phyloP scores from a whole-genome alignment of 1,139 yeast genomes.

The Pichia sp. region DNA sequence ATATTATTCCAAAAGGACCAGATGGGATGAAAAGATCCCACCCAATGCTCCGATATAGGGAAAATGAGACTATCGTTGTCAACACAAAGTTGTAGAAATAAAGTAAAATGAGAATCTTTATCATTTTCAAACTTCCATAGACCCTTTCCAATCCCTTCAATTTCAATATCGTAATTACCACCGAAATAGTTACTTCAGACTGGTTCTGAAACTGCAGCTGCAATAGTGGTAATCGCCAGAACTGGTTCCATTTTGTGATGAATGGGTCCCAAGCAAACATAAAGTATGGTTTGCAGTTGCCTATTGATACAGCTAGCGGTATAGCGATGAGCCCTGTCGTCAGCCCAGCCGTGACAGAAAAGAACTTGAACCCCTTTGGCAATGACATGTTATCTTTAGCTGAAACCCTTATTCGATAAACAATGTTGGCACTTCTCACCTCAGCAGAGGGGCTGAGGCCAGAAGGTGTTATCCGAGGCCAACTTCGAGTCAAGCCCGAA shows the following conservation, averaged over 20 bases:
- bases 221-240: slow-evolving; percentile 58
- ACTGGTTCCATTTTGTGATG: slow-evolving; percentile 55
- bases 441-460: too few species aligned
- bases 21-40: slow-evolving; percentile 39
- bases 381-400: slow-evolving; percentile 6
- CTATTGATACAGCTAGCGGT: slow-evolving; percentile 52
- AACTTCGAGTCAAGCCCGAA: background rate
- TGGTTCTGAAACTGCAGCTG: slow-evolving; percentile 61
- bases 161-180: slow-evolving; percentile 49
- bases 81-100: slow-evolving; percentile 31
- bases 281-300: slow-evolving; percentile 53
- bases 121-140: slow-evolving; percentile 57
- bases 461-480: background rate
- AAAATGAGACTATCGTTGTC: slow-evolving; percentile 32
- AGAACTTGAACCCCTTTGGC: slow-evolving; percentile 48
- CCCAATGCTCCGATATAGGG: slow-evolving; percentile 32
- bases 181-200: slow-evolving; percentile 54
- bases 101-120: slow-evolving; percentile 36
- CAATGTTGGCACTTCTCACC: too few species aligned
- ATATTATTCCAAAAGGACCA: slow-evolving; percentile 62
- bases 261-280: slow-evolving; percentile 55
- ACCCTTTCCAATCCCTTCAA: slow-evolving; percentile 61
- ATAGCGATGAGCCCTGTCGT: slow-evolving; percentile 40
- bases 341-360: slow-evolving; percentile 49
- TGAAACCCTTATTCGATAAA: too few species aligned